A percentile compares a stretch with the other conserved stretches of the same genome.
Evolutionary conservation across 1,284 basidiomycete genomes (phyloP).

Genomic region (Athelia sp.): DNA sequence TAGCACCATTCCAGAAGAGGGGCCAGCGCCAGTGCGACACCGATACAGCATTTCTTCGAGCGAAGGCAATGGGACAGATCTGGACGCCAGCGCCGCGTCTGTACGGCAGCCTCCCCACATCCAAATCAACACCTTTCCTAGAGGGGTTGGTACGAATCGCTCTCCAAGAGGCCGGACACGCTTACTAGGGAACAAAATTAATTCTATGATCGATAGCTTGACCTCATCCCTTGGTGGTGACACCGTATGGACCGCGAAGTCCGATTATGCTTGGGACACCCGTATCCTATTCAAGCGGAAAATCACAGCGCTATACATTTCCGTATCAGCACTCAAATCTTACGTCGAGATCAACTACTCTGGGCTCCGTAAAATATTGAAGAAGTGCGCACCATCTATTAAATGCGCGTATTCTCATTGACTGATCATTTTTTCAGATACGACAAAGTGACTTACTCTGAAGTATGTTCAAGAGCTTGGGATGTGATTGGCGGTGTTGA

Average conservation of each 20-base stretch:
- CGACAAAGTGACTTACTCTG: constrained; percentile 89
- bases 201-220: constrained; percentile 46
- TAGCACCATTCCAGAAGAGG: constrained; percentile 15
- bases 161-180: constrained; percentile 36
- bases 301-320: constrained; percentile 85
- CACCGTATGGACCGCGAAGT: constrained; percentile 77
- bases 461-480: constrained; percentile 33
- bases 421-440: constrained; percentile 49
- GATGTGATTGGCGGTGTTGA: constrained; percentile 4
- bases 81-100: constrained; percentile 36
- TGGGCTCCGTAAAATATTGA: constrained; percentile 94
- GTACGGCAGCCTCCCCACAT: constrained; percentile 20
- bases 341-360: constrained; percentile 94
- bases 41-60: constrained; percentile 51
- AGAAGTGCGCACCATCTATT: constrained; percentile 62
- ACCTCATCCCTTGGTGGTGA: constrained; percentile 34
- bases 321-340: constrained; percentile 81
- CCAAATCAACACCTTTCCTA: constrained; percentile 8
- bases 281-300: constrained; percentile 89
- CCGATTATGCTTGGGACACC: constrained; percentile 85
- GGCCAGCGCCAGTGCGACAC: constrained; percentile 17
- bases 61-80: constrained; percentile 36
- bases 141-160: constrained; percentile 20
- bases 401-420: constrained; percentile 1
- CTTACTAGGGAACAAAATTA: constrained; percentile 42